phyloP scores from a whole-genome alignment of 345 rosid genomes.

The rapeseed (Brassica napus) region Da-Ae NC_063442.1:13347001-13347500 shows the following conservation, averaged over 20 bases:
- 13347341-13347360: no score
- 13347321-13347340: neutral
- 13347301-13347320: neutral
- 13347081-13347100: no score
- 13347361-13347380: no score
- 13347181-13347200: neutral
- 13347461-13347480: no score
- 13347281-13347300: slow-evolving; percentile 43
- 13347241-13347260: slow-evolving; percentile 57
- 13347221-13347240: slow-evolving; percentile 71
- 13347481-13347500: no score
- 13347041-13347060: no score
- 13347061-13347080: no score
- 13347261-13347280: slow-evolving; percentile 31
- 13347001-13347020: neutral
- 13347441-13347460: no score
- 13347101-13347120: neutral
- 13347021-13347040: neutral
- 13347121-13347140: neutral
- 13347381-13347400: no score
- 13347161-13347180: neutral
- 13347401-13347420: no score
- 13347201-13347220: slow-evolving; percentile 54
- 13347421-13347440: no score
- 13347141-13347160: neutral